Conservation (phyloP, 1,284 basidiomycete species). For the Gastroboletus turbinatus region DNA sequence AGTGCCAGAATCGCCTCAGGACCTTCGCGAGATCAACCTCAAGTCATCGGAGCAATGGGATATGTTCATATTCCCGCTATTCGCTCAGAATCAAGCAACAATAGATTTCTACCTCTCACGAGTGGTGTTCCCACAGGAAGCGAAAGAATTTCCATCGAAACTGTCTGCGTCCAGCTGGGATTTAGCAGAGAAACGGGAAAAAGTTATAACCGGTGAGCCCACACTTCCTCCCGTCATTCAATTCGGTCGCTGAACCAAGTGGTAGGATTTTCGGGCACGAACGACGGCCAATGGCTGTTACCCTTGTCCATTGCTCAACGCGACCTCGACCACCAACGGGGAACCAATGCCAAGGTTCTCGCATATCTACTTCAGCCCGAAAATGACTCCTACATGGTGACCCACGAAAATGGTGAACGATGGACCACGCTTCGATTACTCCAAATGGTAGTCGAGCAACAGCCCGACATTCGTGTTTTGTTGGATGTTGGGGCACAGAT, state of each 20-base stretch:
- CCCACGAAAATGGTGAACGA: slow-evolving; percentile 15
- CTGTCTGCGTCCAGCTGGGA: slow-evolving; percentile 51
- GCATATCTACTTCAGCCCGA: slow-evolving; percentile 39
- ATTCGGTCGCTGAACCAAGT: not conserved
- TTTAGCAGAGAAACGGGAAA: slow-evolving; percentile 36
- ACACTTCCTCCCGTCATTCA: not conserved
- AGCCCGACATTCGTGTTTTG: slow-evolving; percentile 40
- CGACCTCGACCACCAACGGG: not conserved
- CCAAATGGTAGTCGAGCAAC: slow-evolving; percentile 29
- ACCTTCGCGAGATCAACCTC: slow-evolving; percentile 41
- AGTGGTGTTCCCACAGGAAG: slow-evolving; percentile 17
- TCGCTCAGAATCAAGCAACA: slow-evolving; percentile 38
- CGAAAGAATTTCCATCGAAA: slow-evolving; percentile 46
- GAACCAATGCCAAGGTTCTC: slow-evolving; percentile 39
- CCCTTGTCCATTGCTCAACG: too few relatives aligned
- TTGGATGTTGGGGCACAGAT: slow-evolving; percentile 58
- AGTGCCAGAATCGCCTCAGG: slow-evolving; percentile 32
- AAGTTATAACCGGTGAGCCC: not conserved
- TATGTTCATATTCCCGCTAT: slow-evolving; percentile 32
- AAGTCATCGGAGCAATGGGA: slow-evolving; percentile 38
- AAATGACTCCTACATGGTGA: too few relatives aligned
- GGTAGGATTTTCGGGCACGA: slow-evolving; percentile 11
- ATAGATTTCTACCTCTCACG: slow-evolving; percentile 49
- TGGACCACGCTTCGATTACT: slow-evolving; percentile 35
- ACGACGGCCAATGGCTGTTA: slow-evolving; percentile 2